Conservation (phyloP, 345 rosid genomes). For the Passiflora organensis region DNA sequence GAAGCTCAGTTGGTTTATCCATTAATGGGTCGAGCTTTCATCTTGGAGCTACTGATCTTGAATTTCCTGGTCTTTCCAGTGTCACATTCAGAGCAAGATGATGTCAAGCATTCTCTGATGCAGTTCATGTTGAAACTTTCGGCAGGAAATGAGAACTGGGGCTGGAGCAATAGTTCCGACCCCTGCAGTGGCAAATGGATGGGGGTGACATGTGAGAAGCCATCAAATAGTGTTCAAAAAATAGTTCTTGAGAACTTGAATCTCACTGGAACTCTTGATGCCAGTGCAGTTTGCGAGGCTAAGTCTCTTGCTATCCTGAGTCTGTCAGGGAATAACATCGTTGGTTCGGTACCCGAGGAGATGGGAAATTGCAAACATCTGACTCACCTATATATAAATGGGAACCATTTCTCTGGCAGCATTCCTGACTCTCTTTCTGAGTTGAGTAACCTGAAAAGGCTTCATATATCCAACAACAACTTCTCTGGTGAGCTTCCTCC, state of each 20-base stretch:
- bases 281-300: slow-evolving; percentile 30
- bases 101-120: slow-evolving; percentile 34
- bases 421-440: slow-evolving; percentile 38
- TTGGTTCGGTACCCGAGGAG: slow-evolving; percentile 32
- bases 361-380: slow-evolving; percentile 41
- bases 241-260: slow-evolving; percentile 43
- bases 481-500: slow-evolving; percentile 45
- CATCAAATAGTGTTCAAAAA: slow-evolving; percentile 24
- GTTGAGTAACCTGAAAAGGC: slow-evolving; percentile 42
- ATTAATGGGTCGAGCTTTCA: slow-evolving; percentile 20
- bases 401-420: slow-evolving; percentile 38
- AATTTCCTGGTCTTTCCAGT: slow-evolving; percentile 25
- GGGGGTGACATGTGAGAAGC: slow-evolving; percentile 35
- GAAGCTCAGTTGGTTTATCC: neutral
- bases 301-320: slow-evolving; percentile 38
- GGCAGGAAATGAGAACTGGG: slow-evolving; percentile 31
- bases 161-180: slow-evolving; percentile 49
- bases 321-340: slow-evolving; percentile 33
- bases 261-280: slow-evolving; percentile 40
- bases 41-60: slow-evolving; percentile 26
- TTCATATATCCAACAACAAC: slow-evolving; percentile 37
- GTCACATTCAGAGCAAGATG: slow-evolving; percentile 29
- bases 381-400: slow-evolving; percentile 37
- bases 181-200: slow-evolving; percentile 49
- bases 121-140: slow-evolving; percentile 46